Base-by-base conservation (phyloP, 495 filamentous ascomycete genomes). In the Daldinia concentrica region DNA sequence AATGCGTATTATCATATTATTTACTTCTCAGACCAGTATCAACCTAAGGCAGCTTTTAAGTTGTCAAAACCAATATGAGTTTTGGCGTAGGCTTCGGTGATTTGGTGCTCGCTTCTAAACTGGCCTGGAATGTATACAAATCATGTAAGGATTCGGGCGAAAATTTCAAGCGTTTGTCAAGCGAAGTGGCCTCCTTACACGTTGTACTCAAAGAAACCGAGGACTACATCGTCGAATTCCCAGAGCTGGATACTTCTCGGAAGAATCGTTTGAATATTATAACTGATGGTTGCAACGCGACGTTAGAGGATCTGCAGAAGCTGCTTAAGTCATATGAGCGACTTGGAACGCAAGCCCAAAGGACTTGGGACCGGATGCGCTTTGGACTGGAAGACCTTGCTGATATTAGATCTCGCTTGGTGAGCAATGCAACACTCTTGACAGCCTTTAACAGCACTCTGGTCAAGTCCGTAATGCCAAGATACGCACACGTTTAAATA, bases 331-430 rank as follows among this genome's bases (percentile, higher is more conserved):
- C 64, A 9, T 80, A 79, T 43, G 72, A 79, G 19, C 77, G 70
- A 32, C 69, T 79, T 14, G 80, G 79, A 27, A 80, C 79, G 7
- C 73, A 80, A 37, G 65, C 70, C 26, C 75, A 80, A 73, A 59
- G 77, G 24, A 77, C 74, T 26, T 83, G 78, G 79, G 80, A 81
- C 69, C 74, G 79, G n/a, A 72, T 79, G 76, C 72, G 64, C 9
- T 82, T 74, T 64, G 74, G 76, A 7, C 27, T 68, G 6, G 72
- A 79, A 60, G 73, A 81, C 22, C 41, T 81, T 30, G 60, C 65
- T 14, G 78, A 80, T 61, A 69, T 82, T 3, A 72, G 79, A 57
- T 70, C 57, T 37, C 65, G 77, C 3, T 54, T 82, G 1, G 77
- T 72, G 30, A 77, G 70, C 36, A 74, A 77, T 58, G 66, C 57